phyloP scores from a whole-genome alignment of 108 stramenopile genomes.

The Skeletonema menzelii region DNA sequence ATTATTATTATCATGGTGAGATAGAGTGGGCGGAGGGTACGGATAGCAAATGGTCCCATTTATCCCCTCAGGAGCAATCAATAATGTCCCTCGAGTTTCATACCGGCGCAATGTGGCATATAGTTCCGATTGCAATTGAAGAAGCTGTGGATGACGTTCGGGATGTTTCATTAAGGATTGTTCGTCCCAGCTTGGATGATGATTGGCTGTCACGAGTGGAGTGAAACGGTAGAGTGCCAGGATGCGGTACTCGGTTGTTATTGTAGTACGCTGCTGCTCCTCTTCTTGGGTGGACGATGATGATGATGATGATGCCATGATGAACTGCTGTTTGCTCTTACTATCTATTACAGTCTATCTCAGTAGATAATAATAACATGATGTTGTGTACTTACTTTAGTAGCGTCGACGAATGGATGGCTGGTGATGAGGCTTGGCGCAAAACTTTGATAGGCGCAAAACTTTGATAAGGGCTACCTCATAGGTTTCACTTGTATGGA shows the following conservation, averaged over 20 bases:
- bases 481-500: no score
- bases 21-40: constrained; percentile 4
- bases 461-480: no score
- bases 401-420: no score
- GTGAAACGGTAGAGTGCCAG: constrained; percentile 32
- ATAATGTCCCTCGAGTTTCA: constrained; percentile 60
- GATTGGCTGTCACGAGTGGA: constrained; percentile 10
- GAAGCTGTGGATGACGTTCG: constrained; percentile 23
- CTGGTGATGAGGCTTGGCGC: no score
- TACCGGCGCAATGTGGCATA: constrained; percentile 8
- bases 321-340: no score
- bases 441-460: no score
- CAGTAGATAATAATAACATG: no score
- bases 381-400: no score
- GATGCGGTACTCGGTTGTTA: constrained; percentile 16
- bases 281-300: background rate
- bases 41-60: constrained; percentile 88
- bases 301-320: background rate
- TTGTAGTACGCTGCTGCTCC: background rate
- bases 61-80: constrained; percentile 79
- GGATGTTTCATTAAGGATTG: constrained; percentile 14
- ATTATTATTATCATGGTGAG: constrained; percentile 1
- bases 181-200: background rate
- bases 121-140: constrained; percentile 10
- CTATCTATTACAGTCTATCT: no score